These are phyloP conservation scores for Boletus subcaerulescens DNA, from an alignment of 768 basidiomycete species.

Conservation along the genomic window DNA sequence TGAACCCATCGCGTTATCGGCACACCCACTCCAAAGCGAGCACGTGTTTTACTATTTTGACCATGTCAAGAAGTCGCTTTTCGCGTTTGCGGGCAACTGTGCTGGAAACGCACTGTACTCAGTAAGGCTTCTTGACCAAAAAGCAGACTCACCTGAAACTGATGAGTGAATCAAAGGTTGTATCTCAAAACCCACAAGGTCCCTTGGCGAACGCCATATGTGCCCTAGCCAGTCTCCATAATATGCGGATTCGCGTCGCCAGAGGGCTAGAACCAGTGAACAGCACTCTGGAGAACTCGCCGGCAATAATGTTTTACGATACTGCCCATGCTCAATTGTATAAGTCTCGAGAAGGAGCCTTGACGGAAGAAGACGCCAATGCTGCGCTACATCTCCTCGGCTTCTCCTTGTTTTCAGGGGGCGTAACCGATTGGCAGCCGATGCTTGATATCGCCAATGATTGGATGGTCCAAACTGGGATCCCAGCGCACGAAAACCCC, in stretches of 20 bases:
- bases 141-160: conserved; percentile 11
- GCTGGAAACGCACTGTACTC: conserved; percentile 64
- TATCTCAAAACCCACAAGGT: conserved; percentile 65
- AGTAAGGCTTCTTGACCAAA: conserved; percentile 40
- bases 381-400: conserved; percentile 77
- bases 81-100: conserved; percentile 58
- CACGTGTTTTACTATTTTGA: conserved; percentile 75
- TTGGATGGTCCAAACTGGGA: conserved; percentile 69
- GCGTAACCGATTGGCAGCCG: conserved; percentile 64
- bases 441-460: conserved; percentile 71
- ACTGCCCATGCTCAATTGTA: conserved; percentile 65
- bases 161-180: conserved; percentile 33
- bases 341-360: conserved; percentile 50
- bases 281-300: conserved; percentile 51
- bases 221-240: conserved; percentile 72
- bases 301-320: conserved; percentile 64
- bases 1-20: conserved; percentile 25
- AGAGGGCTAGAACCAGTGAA: conserved; percentile 59
- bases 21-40: conserved; percentile 49
- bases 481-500: conserved; percentile 63
- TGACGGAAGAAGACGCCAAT: conserved; percentile 68
- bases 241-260: conserved; percentile 56
- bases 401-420: conserved; percentile 69
- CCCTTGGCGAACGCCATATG: conserved; percentile 71
- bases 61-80: conserved; percentile 64